phyloP scores from a whole-genome alignment of 192 early-diverging fungal genomes.

The Dissophora ornata region DNA sequence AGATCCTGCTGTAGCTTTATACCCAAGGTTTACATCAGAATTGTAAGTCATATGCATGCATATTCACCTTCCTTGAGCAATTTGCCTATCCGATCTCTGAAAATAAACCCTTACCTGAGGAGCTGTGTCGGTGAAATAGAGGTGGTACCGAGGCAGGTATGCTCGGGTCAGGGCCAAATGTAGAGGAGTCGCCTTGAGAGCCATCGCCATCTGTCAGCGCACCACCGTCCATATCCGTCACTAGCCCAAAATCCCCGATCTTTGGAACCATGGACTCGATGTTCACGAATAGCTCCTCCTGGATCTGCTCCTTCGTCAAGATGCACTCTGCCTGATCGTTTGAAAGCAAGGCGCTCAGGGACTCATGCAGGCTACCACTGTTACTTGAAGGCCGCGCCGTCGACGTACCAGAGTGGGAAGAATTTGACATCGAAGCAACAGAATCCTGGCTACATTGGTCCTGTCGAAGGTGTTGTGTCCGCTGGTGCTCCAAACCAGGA shows the following conservation, averaged over 20 bases:
- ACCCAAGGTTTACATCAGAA: too few relatives aligned
- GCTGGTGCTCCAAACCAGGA: constrained; percentile 8
- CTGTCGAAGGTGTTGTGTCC: constrained; percentile 9
- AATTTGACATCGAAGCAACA: constrained; percentile 5
- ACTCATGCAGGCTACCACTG: background rate
- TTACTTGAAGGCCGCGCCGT: background rate
- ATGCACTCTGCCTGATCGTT: background rate
- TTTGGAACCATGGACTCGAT: constrained; percentile 71
- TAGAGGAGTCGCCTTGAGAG: background rate
- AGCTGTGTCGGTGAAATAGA: constrained; percentile 31
- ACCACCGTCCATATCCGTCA: constrained; percentile 68
- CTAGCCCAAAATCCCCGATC: constrained; percentile 98
- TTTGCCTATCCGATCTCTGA: too few relatives aligned
- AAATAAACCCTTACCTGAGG: constrained; percentile 18
- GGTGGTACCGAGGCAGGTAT: background rate
- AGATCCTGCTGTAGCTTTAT: constrained; percentile 30
- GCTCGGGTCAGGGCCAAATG: background rate
- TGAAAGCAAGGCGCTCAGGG: background rate
- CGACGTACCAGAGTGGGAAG: background rate
- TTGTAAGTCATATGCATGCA: too few relatives aligned
- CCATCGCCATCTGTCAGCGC: constrained; percentile 6
- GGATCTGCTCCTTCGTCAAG: constrained; percentile 36
- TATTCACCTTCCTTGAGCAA: too few relatives aligned
- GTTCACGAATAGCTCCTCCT: constrained; percentile 55
- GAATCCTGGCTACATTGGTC: background rate